Evolutionary conservation across 768 basidiomycete species (phyloP).

Genomic region (Glaciozyma martinii): DNA sequence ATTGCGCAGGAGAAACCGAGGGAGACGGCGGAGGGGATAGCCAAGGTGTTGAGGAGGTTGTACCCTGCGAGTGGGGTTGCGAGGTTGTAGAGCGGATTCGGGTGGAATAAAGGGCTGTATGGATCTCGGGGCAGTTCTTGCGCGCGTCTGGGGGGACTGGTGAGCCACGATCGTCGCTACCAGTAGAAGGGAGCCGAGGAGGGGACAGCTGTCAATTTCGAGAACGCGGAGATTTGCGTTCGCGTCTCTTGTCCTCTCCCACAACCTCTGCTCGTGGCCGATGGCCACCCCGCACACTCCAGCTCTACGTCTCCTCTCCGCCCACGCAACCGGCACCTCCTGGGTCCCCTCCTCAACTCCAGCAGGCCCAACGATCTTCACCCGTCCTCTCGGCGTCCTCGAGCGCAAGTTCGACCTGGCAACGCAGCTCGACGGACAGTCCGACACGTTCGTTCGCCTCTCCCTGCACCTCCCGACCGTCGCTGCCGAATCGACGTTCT

Average conservation of each 20-base stretch:
- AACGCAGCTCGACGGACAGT: not conserved
- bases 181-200: too few relatives aligned
- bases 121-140: too few relatives aligned
- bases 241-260: too few relatives aligned
- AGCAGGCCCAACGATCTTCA: not conserved
- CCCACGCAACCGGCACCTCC: not conserved
- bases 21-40: conserved; percentile 22
- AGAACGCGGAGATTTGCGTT: too few relatives aligned
- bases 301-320: too few relatives aligned
- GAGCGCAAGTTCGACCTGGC: not conserved
- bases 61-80: not conserved
- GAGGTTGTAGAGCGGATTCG: not conserved
- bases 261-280: too few relatives aligned
- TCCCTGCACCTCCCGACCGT: not conserved
- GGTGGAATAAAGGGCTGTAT: too few relatives aligned
- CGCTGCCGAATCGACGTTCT: not conserved
- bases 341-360: not conserved
- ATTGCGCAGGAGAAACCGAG: conserved; percentile 33
- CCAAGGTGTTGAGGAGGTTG: conserved; percentile 10
- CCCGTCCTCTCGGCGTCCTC: not conserved
- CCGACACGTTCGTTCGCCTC: not conserved
- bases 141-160: too few relatives aligned
- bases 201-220: too few relatives aligned
- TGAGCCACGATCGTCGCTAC: too few relatives aligned
- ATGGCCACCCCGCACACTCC: not conserved